Percentiles rank a stretch among this genome's conserved stretches.
Evolutionary conservation across 352 stramenopile genomes (phyloP).

Genomic region (Phytophthora litchii): DNA sequence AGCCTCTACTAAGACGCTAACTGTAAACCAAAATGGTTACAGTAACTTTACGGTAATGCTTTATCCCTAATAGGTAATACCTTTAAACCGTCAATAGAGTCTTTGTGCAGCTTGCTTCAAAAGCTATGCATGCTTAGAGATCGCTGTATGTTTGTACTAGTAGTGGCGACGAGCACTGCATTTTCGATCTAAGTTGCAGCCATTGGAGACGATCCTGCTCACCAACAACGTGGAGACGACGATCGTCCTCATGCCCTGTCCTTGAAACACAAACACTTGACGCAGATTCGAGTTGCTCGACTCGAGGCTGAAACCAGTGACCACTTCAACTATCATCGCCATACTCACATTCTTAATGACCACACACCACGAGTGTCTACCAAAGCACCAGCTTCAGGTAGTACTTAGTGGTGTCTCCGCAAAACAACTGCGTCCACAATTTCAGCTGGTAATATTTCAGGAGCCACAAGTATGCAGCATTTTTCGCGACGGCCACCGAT

Average conservation of each 20-base stretch:
- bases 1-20: not conserved
- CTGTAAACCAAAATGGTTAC: too few relatives aligned
- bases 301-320: too few relatives aligned
- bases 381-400: not conserved
- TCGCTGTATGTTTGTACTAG: too few relatives aligned
- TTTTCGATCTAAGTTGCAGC: not conserved
- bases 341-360: not conserved
- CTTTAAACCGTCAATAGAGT: too few relatives aligned
- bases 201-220: not conserved
- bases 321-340: too few relatives aligned
- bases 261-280: conserved; percentile 1
- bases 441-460: not conserved
- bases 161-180: not conserved
- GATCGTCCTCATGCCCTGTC: not conserved
- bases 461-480: not conserved
- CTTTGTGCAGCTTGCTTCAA: too few relatives aligned
- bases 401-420: not conserved
- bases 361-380: conserved; percentile 1
- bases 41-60: too few relatives aligned
- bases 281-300: not conserved
- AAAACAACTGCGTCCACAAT: not conserved
- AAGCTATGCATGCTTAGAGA: too few relatives aligned
- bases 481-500: too few relatives aligned
- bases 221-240: too few relatives aligned
- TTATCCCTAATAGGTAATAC: too few relatives aligned